Conservation (phyloP, 2,329 filamentous ascomycete species). For the Drechslera avenae region DNA sequence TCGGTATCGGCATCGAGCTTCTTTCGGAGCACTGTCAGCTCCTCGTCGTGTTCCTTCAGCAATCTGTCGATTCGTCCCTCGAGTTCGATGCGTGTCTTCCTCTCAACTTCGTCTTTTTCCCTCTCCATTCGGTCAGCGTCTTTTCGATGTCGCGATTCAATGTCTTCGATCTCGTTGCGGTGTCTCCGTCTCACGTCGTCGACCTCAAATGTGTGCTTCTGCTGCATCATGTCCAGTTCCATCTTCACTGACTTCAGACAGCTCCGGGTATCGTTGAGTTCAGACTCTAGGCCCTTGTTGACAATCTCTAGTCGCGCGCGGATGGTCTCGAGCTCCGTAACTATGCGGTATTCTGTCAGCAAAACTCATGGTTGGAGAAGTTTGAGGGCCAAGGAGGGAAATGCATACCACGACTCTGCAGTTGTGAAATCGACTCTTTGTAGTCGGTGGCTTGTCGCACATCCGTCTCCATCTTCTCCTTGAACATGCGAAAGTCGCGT, state of each 20-base stretch:
- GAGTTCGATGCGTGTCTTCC: constrained; percentile 50
- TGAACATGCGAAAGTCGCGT: constrained; percentile 70
- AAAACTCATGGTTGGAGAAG: background rate
- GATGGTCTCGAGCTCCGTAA: constrained; percentile 62
- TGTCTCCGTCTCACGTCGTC: constrained; percentile 61
- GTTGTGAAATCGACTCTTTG: constrained; percentile 74
- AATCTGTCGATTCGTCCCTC: constrained; percentile 63
- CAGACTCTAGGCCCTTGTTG: constrained; percentile 65
- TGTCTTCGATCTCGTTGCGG: constrained; percentile 62
- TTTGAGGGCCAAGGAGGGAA: background rate
- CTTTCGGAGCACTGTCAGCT: constrained; percentile 67
- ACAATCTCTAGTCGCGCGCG: constrained; percentile 56
- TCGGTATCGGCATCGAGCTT: constrained; percentile 69
- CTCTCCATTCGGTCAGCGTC: constrained; percentile 62
- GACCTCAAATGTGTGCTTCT: constrained; percentile 58
- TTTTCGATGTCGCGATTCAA: constrained; percentile 59
- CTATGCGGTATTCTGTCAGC: constrained; percentile 38
- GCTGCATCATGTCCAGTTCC: constrained; percentile 58
- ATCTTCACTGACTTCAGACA: constrained; percentile 57
- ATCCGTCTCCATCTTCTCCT: constrained; percentile 72
- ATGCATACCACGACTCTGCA: constrained; percentile 73
- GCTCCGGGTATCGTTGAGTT: constrained; percentile 67
- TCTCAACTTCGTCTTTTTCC: constrained; percentile 55
- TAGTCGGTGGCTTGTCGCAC: constrained; percentile 70
- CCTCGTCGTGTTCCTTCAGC: constrained; percentile 68